These are phyloP conservation scores for Citeromyces matritensis DNA, from an alignment of 805 yeast genomes.

Conservation along the genomic window DNA sequence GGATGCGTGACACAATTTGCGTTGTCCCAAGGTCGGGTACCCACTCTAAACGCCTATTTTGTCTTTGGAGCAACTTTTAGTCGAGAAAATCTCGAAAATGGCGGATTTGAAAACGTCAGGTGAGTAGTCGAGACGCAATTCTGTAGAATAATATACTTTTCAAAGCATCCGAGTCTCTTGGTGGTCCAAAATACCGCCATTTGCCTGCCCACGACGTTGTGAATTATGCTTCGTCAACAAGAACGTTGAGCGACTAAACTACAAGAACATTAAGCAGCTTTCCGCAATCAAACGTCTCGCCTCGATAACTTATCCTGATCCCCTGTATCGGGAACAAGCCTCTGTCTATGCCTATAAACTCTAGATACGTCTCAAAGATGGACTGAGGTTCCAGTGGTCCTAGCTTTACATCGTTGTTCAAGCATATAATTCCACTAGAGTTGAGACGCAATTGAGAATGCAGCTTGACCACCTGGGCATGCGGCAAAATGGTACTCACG, in stretches of 20 bases:
- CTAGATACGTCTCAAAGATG: conserved; percentile 49
- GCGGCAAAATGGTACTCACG: conserved; percentile 14
- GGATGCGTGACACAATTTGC: no score
- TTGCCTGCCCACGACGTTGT: no score
- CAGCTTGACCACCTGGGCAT: conserved; percentile 10
- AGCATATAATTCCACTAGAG: conserved; percentile 41
- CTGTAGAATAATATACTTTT: no score
- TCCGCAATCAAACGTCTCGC: conserved; percentile 61
- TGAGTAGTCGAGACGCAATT: no score
- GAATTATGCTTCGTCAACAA: no score
- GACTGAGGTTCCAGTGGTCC: conserved; percentile 47
- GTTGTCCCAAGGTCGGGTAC: no score
- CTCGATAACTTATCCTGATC: conserved; percentile 52
- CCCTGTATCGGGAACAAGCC: conserved; percentile 57
- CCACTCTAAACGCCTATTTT: no score
- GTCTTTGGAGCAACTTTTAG: no score
- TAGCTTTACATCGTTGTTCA: conserved; percentile 51
- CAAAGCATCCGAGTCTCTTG: no score
- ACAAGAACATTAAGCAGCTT: conserved; percentile 57
- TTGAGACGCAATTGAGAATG: conserved; percentile 12
- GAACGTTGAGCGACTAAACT: conserved; percentile 9
- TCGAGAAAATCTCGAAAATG: no score
- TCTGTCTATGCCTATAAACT: conserved; percentile 41
- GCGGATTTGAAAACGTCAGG: no score
- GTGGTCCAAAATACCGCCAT: no score